Evolutionary conservation across 2,329 filamentous ascomycete genomes (phyloP).

Genomic region (Penicillium rolfsii): DNA sequence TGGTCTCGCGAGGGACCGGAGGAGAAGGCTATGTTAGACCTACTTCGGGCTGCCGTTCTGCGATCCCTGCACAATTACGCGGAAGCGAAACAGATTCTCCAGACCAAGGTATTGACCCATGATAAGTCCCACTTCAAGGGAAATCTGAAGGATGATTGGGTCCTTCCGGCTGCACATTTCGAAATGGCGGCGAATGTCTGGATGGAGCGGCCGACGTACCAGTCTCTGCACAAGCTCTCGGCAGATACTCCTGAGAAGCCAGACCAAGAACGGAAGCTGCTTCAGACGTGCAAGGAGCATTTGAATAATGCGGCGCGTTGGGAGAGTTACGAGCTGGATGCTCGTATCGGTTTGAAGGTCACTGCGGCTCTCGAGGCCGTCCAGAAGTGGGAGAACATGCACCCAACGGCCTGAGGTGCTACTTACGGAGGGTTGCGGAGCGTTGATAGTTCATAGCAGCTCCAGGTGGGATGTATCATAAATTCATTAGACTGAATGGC

Average conservation of each 20-base stretch:
- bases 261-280: constrained; percentile 41
- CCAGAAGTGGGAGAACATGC: constrained; percentile 45
- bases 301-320: constrained; percentile 61
- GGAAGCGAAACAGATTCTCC: constrained; percentile 68
- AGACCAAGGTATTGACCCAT: constrained; percentile 64
- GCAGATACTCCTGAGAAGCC: constrained; percentile 9
- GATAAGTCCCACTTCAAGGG: constrained; percentile 58
- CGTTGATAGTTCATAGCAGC: not conserved
- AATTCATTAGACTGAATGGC: not conserved
- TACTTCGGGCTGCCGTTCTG: constrained; percentile 69
- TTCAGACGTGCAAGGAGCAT: constrained; percentile 59
- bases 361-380: constrained; percentile 52
- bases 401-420: constrained; percentile 20
- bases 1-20: constrained; percentile 60
- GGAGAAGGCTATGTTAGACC: constrained; percentile 65
- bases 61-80: constrained; percentile 65
- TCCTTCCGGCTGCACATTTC: constrained; percentile 76
- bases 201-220: constrained; percentile 61
- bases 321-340: constrained; percentile 66
- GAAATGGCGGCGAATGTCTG: constrained; percentile 84
- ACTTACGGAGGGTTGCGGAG: not conserved
- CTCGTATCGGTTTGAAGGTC: constrained; percentile 56
- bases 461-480: not conserved
- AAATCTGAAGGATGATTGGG: constrained; percentile 58
- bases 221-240: constrained; percentile 35